These are phyloP conservation scores for Suillus cothurnatus DNA, from an alignment of 768 basidiomycete genomes.

Conservation along the genomic window DNA sequence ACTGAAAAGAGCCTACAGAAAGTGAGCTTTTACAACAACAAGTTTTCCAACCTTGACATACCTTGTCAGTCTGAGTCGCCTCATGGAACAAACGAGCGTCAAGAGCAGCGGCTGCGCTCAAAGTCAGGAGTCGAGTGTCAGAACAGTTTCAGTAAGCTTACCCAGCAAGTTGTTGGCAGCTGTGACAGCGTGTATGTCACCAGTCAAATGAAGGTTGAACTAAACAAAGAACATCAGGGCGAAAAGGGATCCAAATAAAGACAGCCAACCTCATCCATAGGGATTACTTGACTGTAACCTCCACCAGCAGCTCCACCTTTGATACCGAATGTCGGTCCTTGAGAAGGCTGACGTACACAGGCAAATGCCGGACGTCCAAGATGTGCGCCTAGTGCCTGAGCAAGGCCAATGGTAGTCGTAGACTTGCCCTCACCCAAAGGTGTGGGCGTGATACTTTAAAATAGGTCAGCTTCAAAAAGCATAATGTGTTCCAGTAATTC, in stretches of 20 bases:
- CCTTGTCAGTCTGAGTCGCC: constrained; percentile 93
- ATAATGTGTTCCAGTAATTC: constrained; percentile 17
- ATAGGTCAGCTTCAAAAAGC: constrained; percentile 16
- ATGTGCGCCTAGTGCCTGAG: constrained; percentile 95
- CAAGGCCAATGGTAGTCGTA: constrained; percentile 95
- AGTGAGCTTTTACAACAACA: neutral
- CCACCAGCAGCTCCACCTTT: constrained; percentile 99
- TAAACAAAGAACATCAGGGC: constrained; percentile 28
- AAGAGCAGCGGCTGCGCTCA: constrained; percentile 79
- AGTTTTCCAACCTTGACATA: constrained; percentile 18
- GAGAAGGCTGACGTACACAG: constrained; percentile 96
- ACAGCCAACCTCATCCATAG: constrained; percentile 87
- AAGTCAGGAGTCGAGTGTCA: neutral
- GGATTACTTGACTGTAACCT: constrained; percentile 98
- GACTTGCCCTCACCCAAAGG: constrained; percentile 98
- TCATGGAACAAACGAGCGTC: constrained; percentile 99
- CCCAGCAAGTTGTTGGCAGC: constrained; percentile 97
- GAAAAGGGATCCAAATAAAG: constrained; percentile 6
- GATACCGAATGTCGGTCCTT: constrained; percentile 98
- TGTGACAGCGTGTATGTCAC: constrained; percentile 97
- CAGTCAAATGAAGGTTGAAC: constrained; percentile 96
- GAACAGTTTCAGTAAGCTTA: constrained; percentile 31
- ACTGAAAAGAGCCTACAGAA: constrained; percentile 71
- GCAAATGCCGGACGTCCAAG: constrained; percentile 92
- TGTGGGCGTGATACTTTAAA: constrained; percentile 85